Conservation (phyloP, 1,284 basidiomycete genomes). For the Calocybe gambosa region DNA sequence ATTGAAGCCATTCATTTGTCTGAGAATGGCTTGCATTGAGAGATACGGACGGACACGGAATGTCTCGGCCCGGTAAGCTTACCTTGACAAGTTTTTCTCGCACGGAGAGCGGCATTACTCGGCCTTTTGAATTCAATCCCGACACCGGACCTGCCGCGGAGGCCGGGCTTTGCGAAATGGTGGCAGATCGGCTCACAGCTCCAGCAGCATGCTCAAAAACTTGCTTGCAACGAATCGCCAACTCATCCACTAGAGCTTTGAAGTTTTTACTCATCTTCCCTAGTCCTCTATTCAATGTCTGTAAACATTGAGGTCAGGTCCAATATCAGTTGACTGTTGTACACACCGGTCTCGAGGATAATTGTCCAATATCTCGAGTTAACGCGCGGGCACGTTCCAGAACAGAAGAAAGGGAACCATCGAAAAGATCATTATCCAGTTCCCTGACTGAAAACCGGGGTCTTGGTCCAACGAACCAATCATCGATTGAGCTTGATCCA, state of each 20-base stretch:
- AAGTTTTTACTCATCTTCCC: slow-evolving; percentile 64
- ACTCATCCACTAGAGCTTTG: slow-evolving; percentile 54
- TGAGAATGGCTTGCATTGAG: too few relatives aligned
- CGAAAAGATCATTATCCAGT: slow-evolving; percentile 35
- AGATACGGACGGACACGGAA: too few relatives aligned
- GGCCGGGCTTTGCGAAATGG: slow-evolving; percentile 31
- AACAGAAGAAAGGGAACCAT: slow-evolving; percentile 34
- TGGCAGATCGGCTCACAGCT: slow-evolving; percentile 57
- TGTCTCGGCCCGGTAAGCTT: slow-evolving; percentile 25
- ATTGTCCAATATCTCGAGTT: slow-evolving; percentile 36
- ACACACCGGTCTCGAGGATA: slow-evolving; percentile 41
- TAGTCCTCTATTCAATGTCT: slow-evolving; percentile 33
- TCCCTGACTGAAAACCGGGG: slow-evolving; percentile 53
- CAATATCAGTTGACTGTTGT: not conserved
- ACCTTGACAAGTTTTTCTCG: slow-evolving; percentile 52
- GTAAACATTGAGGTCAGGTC: slow-evolving; percentile 5
- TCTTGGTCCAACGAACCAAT: slow-evolving; percentile 66
- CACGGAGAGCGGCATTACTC: slow-evolving; percentile 29
- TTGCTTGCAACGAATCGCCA: slow-evolving; percentile 53
- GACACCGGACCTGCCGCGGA: slow-evolving; percentile 17
- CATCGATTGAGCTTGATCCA: slow-evolving; percentile 61
- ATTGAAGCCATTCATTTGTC: slow-evolving; percentile 37
- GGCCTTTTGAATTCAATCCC: slow-evolving; percentile 13
- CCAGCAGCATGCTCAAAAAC: slow-evolving; percentile 60
- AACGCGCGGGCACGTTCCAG: slow-evolving; percentile 38